Evolutionary conservation across 352 stramenopile species (phyloP), one percentile per base, ranked within the genome.

Genomic region (Phytophthora rubi): DNA sequence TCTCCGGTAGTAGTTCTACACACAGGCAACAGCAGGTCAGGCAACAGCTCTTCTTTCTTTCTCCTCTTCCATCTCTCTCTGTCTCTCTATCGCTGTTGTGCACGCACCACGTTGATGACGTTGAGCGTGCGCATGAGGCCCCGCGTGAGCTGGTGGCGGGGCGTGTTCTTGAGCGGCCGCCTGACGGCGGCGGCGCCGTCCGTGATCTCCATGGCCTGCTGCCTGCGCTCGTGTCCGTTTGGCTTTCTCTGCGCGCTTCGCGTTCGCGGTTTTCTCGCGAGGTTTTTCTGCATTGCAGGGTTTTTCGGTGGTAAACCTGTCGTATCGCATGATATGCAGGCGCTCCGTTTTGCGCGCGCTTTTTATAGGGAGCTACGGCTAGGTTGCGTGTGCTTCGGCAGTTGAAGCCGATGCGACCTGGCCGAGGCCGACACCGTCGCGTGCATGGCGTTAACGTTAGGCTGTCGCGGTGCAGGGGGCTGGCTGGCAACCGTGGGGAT

Each of bases 101-200:
- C 51, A 76, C 76, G 73, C 75, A 93, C 88, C 68, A 76, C 57
- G 80, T 99, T 99, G 78, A 99, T 99, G 53, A 88, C 69, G 75
- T 98, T 99, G 79, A 99, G 98, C 15, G 97, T 99, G 70, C 97
- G 84, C 79, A 99, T 97, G 45, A 99, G 88, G 21, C 88, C 77
- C 7, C 96, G 70, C 33, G 92, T 97, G 62, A 99, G 89, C 83
- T 98, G 80, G 47, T 81, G 45, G 53, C 86, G 64, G 30, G 84
- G 86, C 56, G 73, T 75, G 47, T 83, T 65, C 21, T 73, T 72
- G 32, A 77, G 66, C 45, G 60, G 26, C 35, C 83, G 83, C 65
- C 53, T 67, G 62, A 67, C 30, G 48, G 35, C 51, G 53, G 44
- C 57, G 16, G 45, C 48, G 47, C 44, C 63, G 37, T 68, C 59